These are phyloP conservation scores for Leavenworthia alabamica DNA, from an alignment of 345 rosid species.

Conservation along the genomic window DNA sequence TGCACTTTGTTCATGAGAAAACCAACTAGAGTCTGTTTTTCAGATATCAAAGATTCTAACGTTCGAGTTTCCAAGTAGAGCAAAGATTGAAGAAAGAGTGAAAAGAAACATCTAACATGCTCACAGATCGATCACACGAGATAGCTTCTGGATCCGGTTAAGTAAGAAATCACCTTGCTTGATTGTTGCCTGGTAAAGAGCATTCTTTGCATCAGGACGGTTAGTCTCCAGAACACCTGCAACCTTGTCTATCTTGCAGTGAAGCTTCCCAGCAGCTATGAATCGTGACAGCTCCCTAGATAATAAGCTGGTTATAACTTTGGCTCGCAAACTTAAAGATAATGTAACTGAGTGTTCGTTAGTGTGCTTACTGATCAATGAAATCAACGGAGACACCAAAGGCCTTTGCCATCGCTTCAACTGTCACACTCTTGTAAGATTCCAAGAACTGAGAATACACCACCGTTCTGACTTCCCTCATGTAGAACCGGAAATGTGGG, in stretches of 20 bases:
- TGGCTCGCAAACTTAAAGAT: not conserved
- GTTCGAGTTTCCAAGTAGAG: not conserved
- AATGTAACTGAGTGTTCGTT: not conserved
- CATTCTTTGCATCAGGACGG: constrained; percentile 97
- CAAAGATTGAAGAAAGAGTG: not conserved
- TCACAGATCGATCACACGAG: constrained; percentile 92
- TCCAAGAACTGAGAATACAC: constrained; percentile 95
- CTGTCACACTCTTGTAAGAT: constrained; percentile 93
- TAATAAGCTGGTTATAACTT: not conserved
- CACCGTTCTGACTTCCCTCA: constrained; percentile 93
- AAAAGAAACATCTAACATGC: constrained; percentile 17
- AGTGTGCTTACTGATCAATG: constrained; percentile 75
- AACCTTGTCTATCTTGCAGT: constrained; percentile 99
- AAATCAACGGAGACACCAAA: constrained; percentile 90
- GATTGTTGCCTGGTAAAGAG: constrained; percentile 94
- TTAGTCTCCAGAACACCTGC: constrained; percentile 97
- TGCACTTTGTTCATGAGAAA: constrained; percentile 10
- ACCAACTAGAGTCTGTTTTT: constrained; percentile 10
- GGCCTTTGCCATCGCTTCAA: constrained; percentile 97
- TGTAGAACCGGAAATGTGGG: constrained; percentile 94
- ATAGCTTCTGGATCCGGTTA: constrained; percentile 95
- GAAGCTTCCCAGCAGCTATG: constrained; percentile 96
- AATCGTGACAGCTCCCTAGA: constrained; percentile 92
- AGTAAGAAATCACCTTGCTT: constrained; percentile 98
- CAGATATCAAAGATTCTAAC: constrained; percentile 6